A percentile compares a stretch with the other conserved stretches of the same genome.
phyloP scores from a whole-genome alignment of 2,329 filamentous ascomycete genomes.

The Colletotrichum eremochloae region DNA sequence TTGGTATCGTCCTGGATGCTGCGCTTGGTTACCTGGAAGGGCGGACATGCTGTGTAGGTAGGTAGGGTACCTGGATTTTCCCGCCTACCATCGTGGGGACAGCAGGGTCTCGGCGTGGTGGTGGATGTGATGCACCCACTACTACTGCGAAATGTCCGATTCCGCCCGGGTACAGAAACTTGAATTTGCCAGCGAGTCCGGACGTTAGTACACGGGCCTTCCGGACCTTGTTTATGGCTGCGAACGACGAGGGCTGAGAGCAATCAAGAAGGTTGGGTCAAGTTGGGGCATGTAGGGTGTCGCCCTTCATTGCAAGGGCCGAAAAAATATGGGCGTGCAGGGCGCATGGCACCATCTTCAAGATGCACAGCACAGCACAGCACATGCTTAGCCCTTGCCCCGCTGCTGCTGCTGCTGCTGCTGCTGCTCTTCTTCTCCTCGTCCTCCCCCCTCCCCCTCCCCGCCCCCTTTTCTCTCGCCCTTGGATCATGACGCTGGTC shows the following conservation, averaged over 20 bases:
- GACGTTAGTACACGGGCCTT: constrained; percentile 14
- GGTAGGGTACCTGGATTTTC: background rate
- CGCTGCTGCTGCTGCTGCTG: background rate
- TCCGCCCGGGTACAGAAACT: constrained; percentile 13
- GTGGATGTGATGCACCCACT: constrained; percentile 20
- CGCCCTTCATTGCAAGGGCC: background rate
- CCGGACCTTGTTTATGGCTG: background rate
- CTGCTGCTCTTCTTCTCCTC: background rate
- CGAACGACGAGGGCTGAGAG: background rate
- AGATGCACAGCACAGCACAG: constrained; percentile 1
- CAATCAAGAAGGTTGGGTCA: constrained; percentile 1
- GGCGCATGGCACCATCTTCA: constrained; percentile 20
- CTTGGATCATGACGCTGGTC: constrained; percentile 8
- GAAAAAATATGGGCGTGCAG: constrained; percentile 11
- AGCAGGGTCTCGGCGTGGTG: constrained; percentile 4
- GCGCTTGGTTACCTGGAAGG: background rate
- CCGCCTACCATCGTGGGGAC: constrained; percentile 6
- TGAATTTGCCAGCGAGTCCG: constrained; percentile 4
- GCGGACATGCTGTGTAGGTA: no score
- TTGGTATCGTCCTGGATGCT: background rate
- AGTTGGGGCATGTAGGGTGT: background rate
- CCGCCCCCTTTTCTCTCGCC: background rate
- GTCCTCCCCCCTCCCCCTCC: background rate
- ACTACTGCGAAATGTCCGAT: constrained; percentile 25
- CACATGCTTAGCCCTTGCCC: background rate